A percentile compares a stretch with the other conserved stretches of the same genome.
phyloP scores from a whole-genome alignment of 2,329 filamentous ascomycete species.

The Helicocarpus griseus region DNA sequence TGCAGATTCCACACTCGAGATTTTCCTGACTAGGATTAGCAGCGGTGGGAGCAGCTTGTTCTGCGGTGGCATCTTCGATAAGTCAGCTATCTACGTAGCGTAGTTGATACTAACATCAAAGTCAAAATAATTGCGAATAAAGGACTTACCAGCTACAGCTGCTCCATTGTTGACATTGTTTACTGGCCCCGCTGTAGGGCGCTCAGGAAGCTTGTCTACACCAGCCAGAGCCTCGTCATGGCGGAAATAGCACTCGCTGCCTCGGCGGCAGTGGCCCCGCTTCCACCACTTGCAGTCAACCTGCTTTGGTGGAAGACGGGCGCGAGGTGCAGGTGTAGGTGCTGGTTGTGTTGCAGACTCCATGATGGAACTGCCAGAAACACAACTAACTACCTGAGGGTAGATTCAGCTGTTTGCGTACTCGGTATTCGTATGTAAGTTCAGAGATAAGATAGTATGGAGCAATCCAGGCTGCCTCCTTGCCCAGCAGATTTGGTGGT shows the following conservation, averaged over 20 bases:
- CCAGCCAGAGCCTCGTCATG: slow-evolving; percentile 15
- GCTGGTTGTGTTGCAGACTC: not conserved
- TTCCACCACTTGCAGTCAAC: slow-evolving; percentile 22
- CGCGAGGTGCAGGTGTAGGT: not conserved
- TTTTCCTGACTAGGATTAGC: not conserved
- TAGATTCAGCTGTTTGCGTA: not conserved
- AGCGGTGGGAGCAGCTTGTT: not conserved
- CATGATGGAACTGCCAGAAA: not conserved
- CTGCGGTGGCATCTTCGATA: not conserved
- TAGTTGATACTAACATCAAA: no score
- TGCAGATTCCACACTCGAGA: slow-evolving; percentile 19
- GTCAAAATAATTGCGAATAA: not conserved
- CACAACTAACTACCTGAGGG: not conserved
- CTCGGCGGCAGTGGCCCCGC: slow-evolving; percentile 16
- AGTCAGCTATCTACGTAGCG: no score
- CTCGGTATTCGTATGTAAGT: not conserved
- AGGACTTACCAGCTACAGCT: not conserved
- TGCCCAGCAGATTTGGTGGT: no score
- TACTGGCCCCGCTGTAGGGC: not conserved
- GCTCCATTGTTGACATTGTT: not conserved
- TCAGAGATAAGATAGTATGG: not conserved
- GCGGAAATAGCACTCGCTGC: slow-evolving; percentile 17
- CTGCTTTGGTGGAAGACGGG: slow-evolving; percentile 7
- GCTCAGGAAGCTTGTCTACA: slow-evolving; percentile 5
- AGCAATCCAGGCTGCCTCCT: no score